A percentile compares a stretch with the other conserved stretches of the same genome.
phyloP scores from a whole-genome alignment of 2,329 filamentous ascomycete species.

The Apiospora kogelbergensis region DNA sequence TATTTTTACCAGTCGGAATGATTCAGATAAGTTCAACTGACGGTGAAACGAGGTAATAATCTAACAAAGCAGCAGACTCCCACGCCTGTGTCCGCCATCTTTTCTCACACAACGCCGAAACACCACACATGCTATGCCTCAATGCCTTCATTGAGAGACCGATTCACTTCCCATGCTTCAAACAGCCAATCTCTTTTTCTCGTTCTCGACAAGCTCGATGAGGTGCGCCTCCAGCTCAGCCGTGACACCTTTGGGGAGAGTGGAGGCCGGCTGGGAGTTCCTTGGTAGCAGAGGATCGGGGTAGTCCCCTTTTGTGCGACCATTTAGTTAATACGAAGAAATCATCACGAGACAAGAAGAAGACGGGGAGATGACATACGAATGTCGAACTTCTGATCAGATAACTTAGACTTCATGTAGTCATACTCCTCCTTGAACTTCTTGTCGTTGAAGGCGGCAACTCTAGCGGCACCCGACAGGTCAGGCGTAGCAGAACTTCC shows the following conservation, averaged over 20 bases:
- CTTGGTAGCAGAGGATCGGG: slow-evolving; percentile 47
- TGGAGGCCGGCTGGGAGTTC: slow-evolving; percentile 29
- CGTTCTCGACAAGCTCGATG: slow-evolving; percentile 33
- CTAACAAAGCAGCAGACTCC: neutral
- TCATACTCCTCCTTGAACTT: slow-evolving; percentile 47
- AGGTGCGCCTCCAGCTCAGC: slow-evolving; percentile 41
- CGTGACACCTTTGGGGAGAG: slow-evolving; percentile 40
- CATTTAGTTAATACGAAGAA: slow-evolving; percentile 15
- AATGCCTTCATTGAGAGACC: neutral
- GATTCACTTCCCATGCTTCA: neutral
- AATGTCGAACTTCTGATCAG: slow-evolving; percentile 47
- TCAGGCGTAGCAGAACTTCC: slow-evolving; percentile 22
- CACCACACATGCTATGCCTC: neutral
- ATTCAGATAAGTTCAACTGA: neutral
- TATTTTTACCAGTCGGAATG: neutral
- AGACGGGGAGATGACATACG: slow-evolving; percentile 33
- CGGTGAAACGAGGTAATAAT: neutral
- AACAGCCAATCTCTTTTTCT: slow-evolving; percentile 15
- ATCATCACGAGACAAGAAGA: too few relatives aligned
- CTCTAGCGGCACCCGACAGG: neutral
- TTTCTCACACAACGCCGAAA: neutral
- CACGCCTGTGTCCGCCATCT: neutral
- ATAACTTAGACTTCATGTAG: slow-evolving; percentile 35
- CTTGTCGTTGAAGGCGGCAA: slow-evolving; percentile 27
- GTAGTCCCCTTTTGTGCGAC: slow-evolving; percentile 33